Conservation (phyloP, 2,329 filamentous ascomycete species). For the Claviceps africana region DNA sequence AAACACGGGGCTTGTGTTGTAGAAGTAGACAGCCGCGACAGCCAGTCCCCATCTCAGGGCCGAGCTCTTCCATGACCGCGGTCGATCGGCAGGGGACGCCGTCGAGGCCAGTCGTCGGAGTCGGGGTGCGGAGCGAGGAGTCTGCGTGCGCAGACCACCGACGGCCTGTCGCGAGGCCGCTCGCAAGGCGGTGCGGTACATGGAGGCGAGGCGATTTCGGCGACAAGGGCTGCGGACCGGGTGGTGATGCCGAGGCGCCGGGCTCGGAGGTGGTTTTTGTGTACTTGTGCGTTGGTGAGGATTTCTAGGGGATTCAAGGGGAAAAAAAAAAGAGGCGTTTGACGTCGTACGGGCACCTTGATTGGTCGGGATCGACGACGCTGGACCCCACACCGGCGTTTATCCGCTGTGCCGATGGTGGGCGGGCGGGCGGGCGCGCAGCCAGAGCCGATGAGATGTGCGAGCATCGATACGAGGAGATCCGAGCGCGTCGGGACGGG, state of each 20-base stretch:
- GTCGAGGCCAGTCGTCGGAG: conserved; percentile 40
- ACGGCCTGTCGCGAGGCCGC: conserved; percentile 31
- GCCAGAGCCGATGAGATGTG: too few species aligned
- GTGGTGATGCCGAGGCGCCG: neutral
- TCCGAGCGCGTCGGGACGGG: neutral
- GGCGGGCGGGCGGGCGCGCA: too few species aligned
- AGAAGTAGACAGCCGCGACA: conserved; percentile 71
- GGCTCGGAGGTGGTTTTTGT: too few species aligned
- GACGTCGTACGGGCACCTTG: neutral
- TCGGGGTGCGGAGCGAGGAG: conserved; percentile 26
- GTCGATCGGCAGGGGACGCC: conserved; percentile 41
- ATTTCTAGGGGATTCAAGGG: too few species aligned
- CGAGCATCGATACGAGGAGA: too few species aligned
- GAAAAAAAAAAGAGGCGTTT: neutral
- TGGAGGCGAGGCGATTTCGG: conserved; percentile 11
- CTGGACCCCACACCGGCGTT: neutral
- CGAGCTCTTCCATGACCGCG: conserved; percentile 70
- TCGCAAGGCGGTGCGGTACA: conserved; percentile 40
- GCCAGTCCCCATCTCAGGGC: conserved; percentile 63
- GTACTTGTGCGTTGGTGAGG: neutral
- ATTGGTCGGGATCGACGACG: conserved; percentile 3
- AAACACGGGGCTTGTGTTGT: conserved; percentile 80
- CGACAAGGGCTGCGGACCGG: neutral
- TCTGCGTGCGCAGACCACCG: conserved; percentile 26
- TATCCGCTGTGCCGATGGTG: neutral